Conservation (phyloP, 2,329 filamentous ascomycete species). For the Colletotrichum tropicicola region DNA sequence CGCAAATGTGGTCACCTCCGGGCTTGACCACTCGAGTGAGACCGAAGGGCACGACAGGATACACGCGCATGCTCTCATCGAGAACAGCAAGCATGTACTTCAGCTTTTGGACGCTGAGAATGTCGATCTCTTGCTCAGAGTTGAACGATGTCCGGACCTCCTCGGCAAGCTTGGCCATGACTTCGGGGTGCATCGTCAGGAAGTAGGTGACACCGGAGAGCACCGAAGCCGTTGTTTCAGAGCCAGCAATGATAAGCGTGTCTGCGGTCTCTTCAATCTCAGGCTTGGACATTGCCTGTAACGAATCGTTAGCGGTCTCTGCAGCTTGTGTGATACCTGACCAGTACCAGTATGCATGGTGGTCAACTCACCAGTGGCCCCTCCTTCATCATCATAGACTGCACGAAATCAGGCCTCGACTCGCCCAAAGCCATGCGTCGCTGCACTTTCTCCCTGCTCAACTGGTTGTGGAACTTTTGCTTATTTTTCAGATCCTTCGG, state of each 20-base stretch:
- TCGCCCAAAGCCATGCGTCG: constrained; percentile 29
- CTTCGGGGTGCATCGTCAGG: constrained; percentile 42
- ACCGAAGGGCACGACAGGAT: constrained; percentile 38
- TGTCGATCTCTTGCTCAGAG: constrained; percentile 46
- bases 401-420: constrained; percentile 32
- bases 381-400: constrained; percentile 31
- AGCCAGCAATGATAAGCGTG: constrained; percentile 45
- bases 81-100: constrained; percentile 51
- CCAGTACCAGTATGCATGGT: too few relatives aligned
- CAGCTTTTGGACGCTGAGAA: constrained; percentile 39
- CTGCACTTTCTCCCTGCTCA: constrained; percentile 4
- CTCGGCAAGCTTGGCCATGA: constrained; percentile 41
- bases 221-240: constrained; percentile 55
- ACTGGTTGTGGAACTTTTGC: constrained; percentile 6
- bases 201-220: constrained; percentile 51
- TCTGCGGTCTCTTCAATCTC: constrained; percentile 28
- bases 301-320: accelerated
- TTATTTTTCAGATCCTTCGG: constrained; percentile 2
- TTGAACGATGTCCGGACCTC: constrained; percentile 51
- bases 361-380: constrained; percentile 23
- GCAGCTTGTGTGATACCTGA: too few relatives aligned
- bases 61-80: constrained; percentile 49
- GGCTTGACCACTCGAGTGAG: constrained; percentile 38
- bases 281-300: constrained; percentile 21
- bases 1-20: constrained; percentile 43